Evolutionary conservation across 192 early-diverging fungal species (phyloP).

Genomic region (Tieghemiomyces parasiticus): DNA sequence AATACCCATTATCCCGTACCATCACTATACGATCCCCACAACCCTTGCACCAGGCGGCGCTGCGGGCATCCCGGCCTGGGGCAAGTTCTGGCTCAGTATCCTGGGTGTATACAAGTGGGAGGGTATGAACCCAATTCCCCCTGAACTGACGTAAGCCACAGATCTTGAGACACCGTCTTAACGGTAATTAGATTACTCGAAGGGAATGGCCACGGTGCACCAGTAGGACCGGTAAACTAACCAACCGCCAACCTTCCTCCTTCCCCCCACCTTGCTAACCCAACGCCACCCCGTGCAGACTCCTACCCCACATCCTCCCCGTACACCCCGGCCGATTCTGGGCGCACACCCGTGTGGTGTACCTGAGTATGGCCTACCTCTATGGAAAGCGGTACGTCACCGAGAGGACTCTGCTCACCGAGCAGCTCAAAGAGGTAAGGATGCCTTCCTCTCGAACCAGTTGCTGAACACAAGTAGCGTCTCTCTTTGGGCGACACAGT

Average conservation of each 20-base stretch:
- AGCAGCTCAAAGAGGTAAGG: constrained; percentile 43
- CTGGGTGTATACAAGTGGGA: constrained; percentile 91
- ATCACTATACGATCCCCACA: too few relatives aligned
- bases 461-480: too few relatives aligned
- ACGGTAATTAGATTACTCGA: too few relatives aligned
- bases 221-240: too few relatives aligned
- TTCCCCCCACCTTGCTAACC: too few relatives aligned
- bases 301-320: constrained; percentile 67
- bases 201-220: too few relatives aligned
- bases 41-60: constrained; percentile 69
- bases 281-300: too few relatives aligned
- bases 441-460: too few relatives aligned
- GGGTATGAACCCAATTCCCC: constrained; percentile 90
- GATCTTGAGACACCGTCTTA: too few relatives aligned
- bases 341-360: constrained; percentile 86
- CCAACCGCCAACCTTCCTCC: too few relatives aligned
- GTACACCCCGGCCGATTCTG: constrained; percentile 85
- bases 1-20: too few relatives aligned
- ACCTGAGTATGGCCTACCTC: constrained; percentile 91
- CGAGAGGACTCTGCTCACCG: constrained; percentile 50
- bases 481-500: too few relatives aligned
- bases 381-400: constrained; percentile 54
- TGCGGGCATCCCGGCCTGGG: constrained; percentile 79
- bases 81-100: constrained; percentile 93
- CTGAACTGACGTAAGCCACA: constrained; percentile 66